phyloP scores from a whole-genome alignment of 139 green algal genomes.

The Auxenochlorella pyrenoidosa region DNA sequence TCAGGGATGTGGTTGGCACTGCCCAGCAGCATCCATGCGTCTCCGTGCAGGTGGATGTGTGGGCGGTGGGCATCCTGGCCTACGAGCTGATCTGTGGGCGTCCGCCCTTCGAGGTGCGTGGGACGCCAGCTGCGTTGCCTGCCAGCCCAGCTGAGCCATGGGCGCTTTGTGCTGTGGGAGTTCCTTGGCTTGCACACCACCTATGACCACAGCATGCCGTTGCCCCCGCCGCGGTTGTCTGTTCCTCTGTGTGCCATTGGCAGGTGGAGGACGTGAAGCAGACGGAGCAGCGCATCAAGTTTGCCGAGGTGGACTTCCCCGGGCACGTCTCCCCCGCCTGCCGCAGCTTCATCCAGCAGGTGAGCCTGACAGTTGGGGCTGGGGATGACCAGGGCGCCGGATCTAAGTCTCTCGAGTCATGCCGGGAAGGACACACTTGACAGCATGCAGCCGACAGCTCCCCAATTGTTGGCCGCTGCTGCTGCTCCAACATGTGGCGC shows the following conservation, averaged over 20 bases:
- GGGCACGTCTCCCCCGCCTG: neutral
- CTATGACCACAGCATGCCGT: neutral
- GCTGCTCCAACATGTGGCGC: too few species aligned
- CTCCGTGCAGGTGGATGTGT: slow-evolving; percentile 68
- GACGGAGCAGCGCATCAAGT: slow-evolving; percentile 34
- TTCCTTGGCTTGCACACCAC: neutral
- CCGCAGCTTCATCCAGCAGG: slow-evolving; percentile 35
- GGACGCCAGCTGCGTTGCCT: neutral
- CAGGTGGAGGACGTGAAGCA: slow-evolving; percentile 27
- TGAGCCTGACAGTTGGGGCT: neutral
- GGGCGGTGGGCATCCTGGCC: slow-evolving; percentile 82
- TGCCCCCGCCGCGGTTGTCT: too few species aligned
- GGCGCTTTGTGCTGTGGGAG: neutral
- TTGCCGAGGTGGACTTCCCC: slow-evolving; percentile 9
- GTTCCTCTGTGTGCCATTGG: neutral
- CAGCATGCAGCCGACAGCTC: too few species aligned
- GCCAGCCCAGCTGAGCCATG: neutral
- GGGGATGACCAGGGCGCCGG: too few species aligned
- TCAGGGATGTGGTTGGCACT: too few species aligned
- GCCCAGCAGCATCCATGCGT: too few species aligned
- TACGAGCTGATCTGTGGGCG: slow-evolving; percentile 83
- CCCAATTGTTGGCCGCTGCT: too few species aligned
- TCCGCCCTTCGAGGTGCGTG: slow-evolving; percentile 73
- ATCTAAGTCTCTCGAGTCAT: neutral
- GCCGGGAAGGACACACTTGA: too few species aligned